These are phyloP conservation scores for Metschnikowia noctiluminum DNA, from an alignment of 805 yeast species.

Conservation along the genomic window DNA sequence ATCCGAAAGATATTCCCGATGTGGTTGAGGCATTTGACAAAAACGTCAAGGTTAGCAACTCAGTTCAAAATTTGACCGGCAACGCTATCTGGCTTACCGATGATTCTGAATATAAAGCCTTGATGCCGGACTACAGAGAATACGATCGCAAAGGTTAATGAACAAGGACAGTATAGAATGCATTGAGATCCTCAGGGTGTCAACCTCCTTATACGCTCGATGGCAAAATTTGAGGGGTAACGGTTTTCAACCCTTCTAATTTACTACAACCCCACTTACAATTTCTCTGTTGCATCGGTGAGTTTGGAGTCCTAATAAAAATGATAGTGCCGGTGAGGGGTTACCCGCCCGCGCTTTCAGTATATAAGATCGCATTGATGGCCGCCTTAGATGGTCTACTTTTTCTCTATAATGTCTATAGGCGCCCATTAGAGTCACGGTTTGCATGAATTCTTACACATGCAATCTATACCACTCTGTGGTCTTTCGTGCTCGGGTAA, in stretches of 20 bases:
- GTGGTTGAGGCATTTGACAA: slow-evolving; percentile 56
- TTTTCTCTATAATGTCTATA: slow-evolving; percentile 44
- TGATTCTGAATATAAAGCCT: slow-evolving; percentile 43
- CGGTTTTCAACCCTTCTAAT: background rate
- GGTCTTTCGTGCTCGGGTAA: slow-evolving; percentile 88
- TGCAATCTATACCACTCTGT: slow-evolving; percentile 44
- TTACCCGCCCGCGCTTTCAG: slow-evolving; percentile 21
- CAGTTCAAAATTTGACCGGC: slow-evolving; percentile 53
- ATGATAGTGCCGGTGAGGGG: background rate
- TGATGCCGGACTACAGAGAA: slow-evolving; percentile 59
- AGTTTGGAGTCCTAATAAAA: background rate
- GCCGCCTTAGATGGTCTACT: background rate
- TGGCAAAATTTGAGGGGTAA: no score
- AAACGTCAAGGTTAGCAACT: slow-evolving; percentile 54
- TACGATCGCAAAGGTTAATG: slow-evolving; percentile 43
- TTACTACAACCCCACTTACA: no score
- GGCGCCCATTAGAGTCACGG: slow-evolving; percentile 88
- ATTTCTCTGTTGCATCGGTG: no score
- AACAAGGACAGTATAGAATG: background rate
- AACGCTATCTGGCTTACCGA: slow-evolving; percentile 60
- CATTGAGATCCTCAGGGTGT: no score
- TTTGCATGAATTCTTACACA: slow-evolving; percentile 47
- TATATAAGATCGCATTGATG: slow-evolving; percentile 9
- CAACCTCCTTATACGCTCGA: no score
- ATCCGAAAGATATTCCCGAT: slow-evolving; percentile 54